A percentile compares a stretch with the other conserved stretches of the same genome.
These are phyloP conservation scores for Heritiera fomes DNA, from an alignment of 345 rosid genomes.

Conservation along the genomic window DNA sequence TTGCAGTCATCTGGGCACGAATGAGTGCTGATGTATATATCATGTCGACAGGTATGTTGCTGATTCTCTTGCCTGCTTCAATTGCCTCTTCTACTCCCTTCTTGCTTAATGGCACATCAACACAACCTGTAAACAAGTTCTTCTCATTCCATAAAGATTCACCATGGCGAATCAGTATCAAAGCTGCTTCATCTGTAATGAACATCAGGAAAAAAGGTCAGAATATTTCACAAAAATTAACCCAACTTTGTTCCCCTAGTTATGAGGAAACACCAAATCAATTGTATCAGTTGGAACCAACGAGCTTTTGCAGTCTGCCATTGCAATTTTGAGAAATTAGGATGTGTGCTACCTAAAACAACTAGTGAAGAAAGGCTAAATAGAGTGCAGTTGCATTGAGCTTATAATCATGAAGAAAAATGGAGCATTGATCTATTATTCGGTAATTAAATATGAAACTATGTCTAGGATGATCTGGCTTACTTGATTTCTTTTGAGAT, in stretches of 20 bases:
- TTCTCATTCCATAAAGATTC: conserved; percentile 98
- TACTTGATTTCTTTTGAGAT: conserved; percentile 65
- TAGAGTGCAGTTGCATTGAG: not conserved
- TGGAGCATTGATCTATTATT: not conserved
- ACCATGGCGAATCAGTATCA: conserved; percentile 93
- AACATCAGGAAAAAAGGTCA: not conserved
- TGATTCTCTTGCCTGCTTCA: conserved; percentile 95
- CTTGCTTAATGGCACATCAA: conserved; percentile 89
- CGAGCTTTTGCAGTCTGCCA: not conserved
- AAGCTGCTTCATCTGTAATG: conserved; percentile 71
- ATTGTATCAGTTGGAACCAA: not conserved
- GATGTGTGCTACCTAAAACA: conserved; percentile 10
- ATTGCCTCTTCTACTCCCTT: conserved; percentile 95
- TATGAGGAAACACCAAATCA: conserved; percentile 4
- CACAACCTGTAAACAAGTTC: conserved; percentile 97
- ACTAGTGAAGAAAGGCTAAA: not conserved
- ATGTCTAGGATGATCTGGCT: conserved; percentile 17
- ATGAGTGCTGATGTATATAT: conserved; percentile 86
- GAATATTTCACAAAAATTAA: conserved; percentile 16
- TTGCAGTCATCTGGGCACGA: conserved; percentile 98
- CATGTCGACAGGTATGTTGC: conserved; percentile 93
- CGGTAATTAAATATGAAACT: conserved; percentile 8
- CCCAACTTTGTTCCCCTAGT: not conserved
- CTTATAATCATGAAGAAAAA: conserved; percentile 3
- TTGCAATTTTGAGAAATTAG: conserved; percentile 7